Percentiles rank a stretch among this genome's conserved stretches.
phyloP scores from a whole-genome alignment of 192 early-diverging fungal genomes.

The Gryganskiella cystojenkinii region DNA sequence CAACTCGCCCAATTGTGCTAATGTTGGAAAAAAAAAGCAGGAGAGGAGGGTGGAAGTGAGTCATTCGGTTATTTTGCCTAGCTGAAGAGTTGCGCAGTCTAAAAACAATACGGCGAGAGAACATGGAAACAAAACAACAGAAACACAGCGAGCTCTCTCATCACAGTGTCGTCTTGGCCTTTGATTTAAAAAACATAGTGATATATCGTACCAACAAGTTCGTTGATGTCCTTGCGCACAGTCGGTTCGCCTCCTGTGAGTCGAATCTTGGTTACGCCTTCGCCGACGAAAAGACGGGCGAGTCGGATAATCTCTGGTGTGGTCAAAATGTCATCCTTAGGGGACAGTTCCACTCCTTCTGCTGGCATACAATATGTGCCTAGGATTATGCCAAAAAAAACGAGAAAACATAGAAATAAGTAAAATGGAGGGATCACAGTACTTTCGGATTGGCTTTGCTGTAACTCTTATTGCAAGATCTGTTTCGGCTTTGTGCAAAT shows the following conservation, averaged over 20 bases:
- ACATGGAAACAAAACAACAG: neutral
- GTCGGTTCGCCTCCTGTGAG: constrained; percentile 98
- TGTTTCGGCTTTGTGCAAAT: too few relatives aligned
- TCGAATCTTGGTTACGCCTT: constrained; percentile 94
- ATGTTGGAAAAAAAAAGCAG: neutral
- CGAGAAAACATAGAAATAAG: neutral
- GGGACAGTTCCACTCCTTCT: constrained; percentile 82
- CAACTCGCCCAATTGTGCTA: constrained; percentile 77
- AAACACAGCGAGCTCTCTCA: neutral
- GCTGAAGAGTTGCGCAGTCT: neutral
- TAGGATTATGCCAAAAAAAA: too few relatives aligned
- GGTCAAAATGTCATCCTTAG: constrained; percentile 76
- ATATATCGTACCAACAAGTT: constrained; percentile 73
- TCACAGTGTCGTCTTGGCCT: neutral
- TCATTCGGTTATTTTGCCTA: too few relatives aligned
- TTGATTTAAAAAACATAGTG: neutral
- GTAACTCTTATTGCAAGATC: too few relatives aligned
- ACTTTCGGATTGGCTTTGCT: too few relatives aligned
- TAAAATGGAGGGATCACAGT: too few relatives aligned
- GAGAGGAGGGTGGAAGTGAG: neutral
- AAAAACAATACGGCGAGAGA: neutral
- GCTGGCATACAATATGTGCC: constrained; percentile 98
- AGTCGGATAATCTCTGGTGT: constrained; percentile 85
- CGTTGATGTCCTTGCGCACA: constrained; percentile 88
- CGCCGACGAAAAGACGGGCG: constrained; percentile 84